Evolutionary conservation across 1,284 basidiomycete species (phyloP).

Genomic region (Rhodofomes roseus): DNA sequence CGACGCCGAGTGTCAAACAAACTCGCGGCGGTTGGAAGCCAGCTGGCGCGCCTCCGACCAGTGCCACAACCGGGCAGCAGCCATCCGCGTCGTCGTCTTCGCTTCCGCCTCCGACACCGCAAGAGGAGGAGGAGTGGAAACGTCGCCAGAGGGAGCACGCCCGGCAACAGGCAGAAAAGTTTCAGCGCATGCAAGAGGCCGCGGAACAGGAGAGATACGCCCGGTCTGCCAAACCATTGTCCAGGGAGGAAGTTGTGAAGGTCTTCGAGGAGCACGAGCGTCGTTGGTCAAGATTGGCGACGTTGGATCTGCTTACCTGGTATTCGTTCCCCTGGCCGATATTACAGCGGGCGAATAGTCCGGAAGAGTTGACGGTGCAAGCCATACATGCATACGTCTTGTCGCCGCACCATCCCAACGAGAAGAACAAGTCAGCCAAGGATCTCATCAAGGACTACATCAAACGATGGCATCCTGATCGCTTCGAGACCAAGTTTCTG

Average conservation of each 20-base stretch:
- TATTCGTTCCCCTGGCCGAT: constrained; percentile 70
- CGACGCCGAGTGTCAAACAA: constrained; percentile 16
- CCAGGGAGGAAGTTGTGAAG: constrained; percentile 48
- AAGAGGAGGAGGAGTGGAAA: constrained; percentile 47
- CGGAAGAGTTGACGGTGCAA: constrained; percentile 55
- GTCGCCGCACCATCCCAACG: constrained; percentile 46
- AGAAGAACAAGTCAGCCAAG: constrained; percentile 45
- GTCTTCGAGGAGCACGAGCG: constrained; percentile 54
- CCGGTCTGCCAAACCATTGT: constrained; percentile 41
- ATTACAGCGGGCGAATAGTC: constrained; percentile 47
- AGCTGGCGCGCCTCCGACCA: constrained; percentile 17
- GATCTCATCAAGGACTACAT: constrained; percentile 60
- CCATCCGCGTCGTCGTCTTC: constrained; percentile 9
- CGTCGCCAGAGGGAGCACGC: constrained; percentile 55
- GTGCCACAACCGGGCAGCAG: constrained; percentile 17
- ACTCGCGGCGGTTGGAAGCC: constrained; percentile 20
- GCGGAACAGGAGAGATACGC: constrained; percentile 33
- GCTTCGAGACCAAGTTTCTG: constrained; percentile 40
- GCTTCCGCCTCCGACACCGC: not conserved
- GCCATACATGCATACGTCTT: constrained; percentile 58
- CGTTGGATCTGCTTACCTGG: constrained; percentile 40
- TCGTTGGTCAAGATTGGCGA: constrained; percentile 49
- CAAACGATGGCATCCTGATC: constrained; percentile 43
- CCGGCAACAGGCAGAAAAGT: constrained; percentile 54
- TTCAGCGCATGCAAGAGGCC: constrained; percentile 54